Conservation (phyloP, 192 early-diverging fungal species). For the Backusella luteola region DNA sequence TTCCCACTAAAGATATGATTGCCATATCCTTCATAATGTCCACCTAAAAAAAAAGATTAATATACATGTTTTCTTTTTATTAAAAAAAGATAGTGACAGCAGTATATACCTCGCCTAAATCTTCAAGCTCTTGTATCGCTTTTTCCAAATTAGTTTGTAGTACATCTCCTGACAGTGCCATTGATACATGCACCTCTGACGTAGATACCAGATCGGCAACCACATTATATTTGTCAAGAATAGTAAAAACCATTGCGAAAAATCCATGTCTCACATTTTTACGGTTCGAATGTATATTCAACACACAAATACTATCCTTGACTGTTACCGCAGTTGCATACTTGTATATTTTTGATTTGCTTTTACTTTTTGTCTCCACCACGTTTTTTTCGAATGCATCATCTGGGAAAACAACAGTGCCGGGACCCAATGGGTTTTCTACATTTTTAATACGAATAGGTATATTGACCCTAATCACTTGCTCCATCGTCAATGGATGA, state of each 20-base stretch:
- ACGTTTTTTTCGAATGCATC: neutral
- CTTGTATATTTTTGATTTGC: constrained; percentile 20
- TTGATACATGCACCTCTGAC: constrained; percentile 80
- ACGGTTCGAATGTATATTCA: constrained; percentile 90
- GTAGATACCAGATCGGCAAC: constrained; percentile 85
- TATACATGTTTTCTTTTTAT: neutral
- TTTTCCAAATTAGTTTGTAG: constrained; percentile 52
- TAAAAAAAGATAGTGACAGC: neutral
- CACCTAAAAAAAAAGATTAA: constrained; percentile 36
- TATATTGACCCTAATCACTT: constrained; percentile 88
- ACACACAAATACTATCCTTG: constrained; percentile 83
- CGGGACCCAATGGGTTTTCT: constrained; percentile 77
- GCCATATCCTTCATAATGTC: constrained; percentile 65
- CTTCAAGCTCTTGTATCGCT: constrained; percentile 66
- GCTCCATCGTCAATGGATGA: constrained; percentile 96
- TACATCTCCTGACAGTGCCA: constrained; percentile 57
- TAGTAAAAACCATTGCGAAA: constrained; percentile 84
- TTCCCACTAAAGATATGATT: constrained; percentile 89
- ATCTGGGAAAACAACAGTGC: constrained; percentile 85
- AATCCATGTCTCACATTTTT: constrained; percentile 90
- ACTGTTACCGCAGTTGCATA: constrained; percentile 92
- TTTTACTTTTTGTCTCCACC: neutral
- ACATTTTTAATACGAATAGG: constrained; percentile 96
- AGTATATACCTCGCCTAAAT: constrained; percentile 72
- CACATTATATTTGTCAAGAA: constrained; percentile 78